These are phyloP conservation scores for Ramicandelaber brevisporus DNA, from an alignment of 192 early-diverging fungal species.

Conservation along the genomic window DNA sequence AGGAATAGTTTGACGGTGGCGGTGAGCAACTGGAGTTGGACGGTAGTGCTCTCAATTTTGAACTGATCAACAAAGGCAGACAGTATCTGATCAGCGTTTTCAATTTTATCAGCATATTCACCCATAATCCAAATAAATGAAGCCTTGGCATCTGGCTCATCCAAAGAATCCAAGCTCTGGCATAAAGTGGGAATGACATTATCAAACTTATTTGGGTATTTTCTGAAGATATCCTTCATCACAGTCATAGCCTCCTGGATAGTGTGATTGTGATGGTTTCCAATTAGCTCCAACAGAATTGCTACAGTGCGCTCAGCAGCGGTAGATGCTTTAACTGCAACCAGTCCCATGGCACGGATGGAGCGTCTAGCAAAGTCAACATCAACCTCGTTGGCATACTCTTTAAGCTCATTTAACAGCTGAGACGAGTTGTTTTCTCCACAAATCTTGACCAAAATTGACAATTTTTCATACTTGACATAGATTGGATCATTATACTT, in stretches of 20 bases:
- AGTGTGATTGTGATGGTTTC: conserved; percentile 67
- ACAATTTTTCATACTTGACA: conserved; percentile 88
- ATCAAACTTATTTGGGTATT: conserved; percentile 73
- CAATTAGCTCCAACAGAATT: conserved; percentile 73
- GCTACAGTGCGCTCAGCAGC: conserved; percentile 67
- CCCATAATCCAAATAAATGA: conserved; percentile 91
- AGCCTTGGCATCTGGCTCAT: conserved; percentile 78
- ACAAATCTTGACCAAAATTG: conserved; percentile 75
- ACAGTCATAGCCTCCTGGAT: conserved; percentile 82
- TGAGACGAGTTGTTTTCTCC: conserved; percentile 73
- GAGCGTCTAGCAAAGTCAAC: conserved; percentile 85
- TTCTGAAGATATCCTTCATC: conserved; percentile 86
- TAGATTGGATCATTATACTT: conserved; percentile 97
- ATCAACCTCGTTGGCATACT: conserved; percentile 94
- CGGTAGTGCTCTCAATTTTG: conserved; percentile 56
- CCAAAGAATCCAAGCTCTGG: conserved; percentile 65
- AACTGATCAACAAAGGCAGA: conserved; percentile 60
- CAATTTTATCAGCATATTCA: conserved; percentile 78
- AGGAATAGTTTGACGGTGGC: conserved; percentile 87
- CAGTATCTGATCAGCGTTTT: conserved; percentile 58
- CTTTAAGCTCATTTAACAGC: conserved; percentile 76
- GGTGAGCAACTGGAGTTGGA: conserved; percentile 79
- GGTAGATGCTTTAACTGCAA: conserved; percentile 73
- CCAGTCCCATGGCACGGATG: conserved; percentile 71
- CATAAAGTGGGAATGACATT: conserved; percentile 67